Base-by-base conservation (phyloP, 345 rosid species). In the Raphanus sativus region DNA sequence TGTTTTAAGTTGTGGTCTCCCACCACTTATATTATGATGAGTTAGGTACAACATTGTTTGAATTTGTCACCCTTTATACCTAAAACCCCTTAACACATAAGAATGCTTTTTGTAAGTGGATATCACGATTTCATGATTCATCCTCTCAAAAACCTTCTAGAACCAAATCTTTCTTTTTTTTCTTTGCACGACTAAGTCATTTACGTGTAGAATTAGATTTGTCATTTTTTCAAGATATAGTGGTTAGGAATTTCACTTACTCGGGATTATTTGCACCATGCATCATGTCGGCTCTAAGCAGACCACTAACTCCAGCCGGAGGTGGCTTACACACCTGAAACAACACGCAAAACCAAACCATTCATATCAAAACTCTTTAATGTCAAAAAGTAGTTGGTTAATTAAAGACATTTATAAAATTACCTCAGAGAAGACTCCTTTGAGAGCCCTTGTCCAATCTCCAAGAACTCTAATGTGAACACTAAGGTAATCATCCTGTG, bases 391-490 rank as follows among this genome's bases (percentile, higher is more conserved):
- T 12, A 29, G 3, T 59, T 58, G 25, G 16, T 67, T 30, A 7
- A 8, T 13, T 12, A 16, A 15, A 65, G 34, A 73, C 10, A 36
- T 72, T n/a, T 56, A 3, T 7, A 0, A 62, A 34, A 86, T 21
- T 21, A 21, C 97, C 93, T 87, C 84, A 3, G 91, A 81, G 82
- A 90, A 92, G 9, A 86, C 89, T 8, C 86, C 85, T 85, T 80
- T 81, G 29, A 91, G 97, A 38, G 86, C 89, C 8, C 83, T 36
- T 12, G 97, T 92, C 97, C 97, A 92, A 60, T 92, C 97, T 1
- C 97, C 95, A 9, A 85, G 84, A 36, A 86, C 85, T 82, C 93
- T 86, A 3, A 92, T 92, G 48, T 90, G 96, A 64, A 88, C 90
- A 21, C 97, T 91, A 4, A 91, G 73, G 83, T 87, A 77, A 68